These are phyloP conservation scores for Scalesia atractyloides DNA, from an alignment of 129 eudicot genomes.

Conservation along the genomic window DNA sequence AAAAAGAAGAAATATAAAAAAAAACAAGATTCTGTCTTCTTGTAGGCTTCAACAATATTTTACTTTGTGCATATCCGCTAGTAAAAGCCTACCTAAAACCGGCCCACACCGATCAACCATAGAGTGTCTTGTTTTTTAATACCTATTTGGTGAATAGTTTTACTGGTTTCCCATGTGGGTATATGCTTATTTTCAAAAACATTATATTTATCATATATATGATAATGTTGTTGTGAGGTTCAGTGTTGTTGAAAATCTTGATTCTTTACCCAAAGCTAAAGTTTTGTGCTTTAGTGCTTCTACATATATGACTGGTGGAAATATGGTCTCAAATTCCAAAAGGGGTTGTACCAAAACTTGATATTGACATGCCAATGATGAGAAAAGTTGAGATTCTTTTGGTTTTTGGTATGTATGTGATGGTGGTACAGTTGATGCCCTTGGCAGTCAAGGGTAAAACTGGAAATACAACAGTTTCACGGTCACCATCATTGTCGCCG, in stretches of 20 bases:
- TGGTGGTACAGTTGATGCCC: constrained; percentile 11
- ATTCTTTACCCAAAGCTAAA: constrained; percentile 32
- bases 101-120: no score
- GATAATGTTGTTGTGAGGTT: constrained; percentile 17
- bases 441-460: constrained; percentile 34
- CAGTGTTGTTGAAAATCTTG: constrained; percentile 27
- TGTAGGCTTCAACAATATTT: background rate
- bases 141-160: background rate
- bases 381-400: constrained; percentile 20
- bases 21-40: constrained; percentile 27
- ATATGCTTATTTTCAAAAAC: constrained; percentile 26
- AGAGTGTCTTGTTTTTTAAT: background rate
- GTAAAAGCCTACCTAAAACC: no score
- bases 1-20: background rate
- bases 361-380: constrained; percentile 30
- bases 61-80: background rate
- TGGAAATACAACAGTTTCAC: constrained; percentile 37
- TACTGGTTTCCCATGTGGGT: constrained; percentile 35
- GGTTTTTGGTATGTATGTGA: constrained; percentile 24
- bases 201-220: background rate
- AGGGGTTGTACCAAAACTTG: constrained; percentile 10
- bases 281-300: constrained; percentile 25
- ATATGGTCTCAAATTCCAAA: constrained; percentile 11
- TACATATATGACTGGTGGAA: background rate
- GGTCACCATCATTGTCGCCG: constrained; percentile 15